phyloP scores from a whole-genome alignment of 2,329 filamentous ascomycete species.

The Drechslerella coelobrocha region DNA sequence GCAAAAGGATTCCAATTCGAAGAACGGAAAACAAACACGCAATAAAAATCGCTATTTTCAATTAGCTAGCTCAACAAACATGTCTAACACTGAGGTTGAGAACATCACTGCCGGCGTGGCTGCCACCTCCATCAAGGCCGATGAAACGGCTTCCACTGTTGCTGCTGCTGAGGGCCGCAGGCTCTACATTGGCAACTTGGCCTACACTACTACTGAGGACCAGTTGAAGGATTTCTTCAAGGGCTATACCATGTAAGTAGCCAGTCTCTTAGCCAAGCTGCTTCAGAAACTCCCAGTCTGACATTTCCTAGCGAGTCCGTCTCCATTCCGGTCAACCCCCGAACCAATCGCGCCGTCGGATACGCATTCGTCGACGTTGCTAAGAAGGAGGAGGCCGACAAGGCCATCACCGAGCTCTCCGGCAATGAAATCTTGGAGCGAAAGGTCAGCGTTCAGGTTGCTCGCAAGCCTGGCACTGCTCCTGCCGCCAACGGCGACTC shows the following conservation, averaged over 20 bases:
- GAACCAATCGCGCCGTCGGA: conserved; percentile 96
- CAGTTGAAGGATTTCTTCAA: conserved; percentile 99
- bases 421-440: conserved; percentile 97
- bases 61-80: conserved; percentile 51
- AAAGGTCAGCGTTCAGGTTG: conserved; percentile 98
- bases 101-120: conserved; percentile 51
- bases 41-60: conserved; percentile 40
- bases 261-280: conserved; percentile 12
- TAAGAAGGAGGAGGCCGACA: conserved; percentile 90
- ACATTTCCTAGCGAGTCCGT: conserved; percentile 79
- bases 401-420: conserved; percentile 92
- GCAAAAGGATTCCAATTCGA: conserved; percentile 22
- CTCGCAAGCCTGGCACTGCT: conserved; percentile 91
- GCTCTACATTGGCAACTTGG: conserved; percentile 99
- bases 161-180: conserved; percentile 98
- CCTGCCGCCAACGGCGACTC: conserved; percentile 73
- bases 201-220: conserved; percentile 99
- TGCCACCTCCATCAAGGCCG: conserved; percentile 63
- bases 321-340: conserved; percentile 99
- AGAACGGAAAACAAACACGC: conserved; percentile 10
- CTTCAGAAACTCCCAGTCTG: conserved; percentile 40
- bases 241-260: conserved; percentile 95
- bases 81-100: conserved; percentile 52
- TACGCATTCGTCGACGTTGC: conserved; percentile 99
- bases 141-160: conserved; percentile 90